Evolutionary conservation across 106 monocot species (phyloP).

Genomic region (Ottelia alismoides): DNA sequence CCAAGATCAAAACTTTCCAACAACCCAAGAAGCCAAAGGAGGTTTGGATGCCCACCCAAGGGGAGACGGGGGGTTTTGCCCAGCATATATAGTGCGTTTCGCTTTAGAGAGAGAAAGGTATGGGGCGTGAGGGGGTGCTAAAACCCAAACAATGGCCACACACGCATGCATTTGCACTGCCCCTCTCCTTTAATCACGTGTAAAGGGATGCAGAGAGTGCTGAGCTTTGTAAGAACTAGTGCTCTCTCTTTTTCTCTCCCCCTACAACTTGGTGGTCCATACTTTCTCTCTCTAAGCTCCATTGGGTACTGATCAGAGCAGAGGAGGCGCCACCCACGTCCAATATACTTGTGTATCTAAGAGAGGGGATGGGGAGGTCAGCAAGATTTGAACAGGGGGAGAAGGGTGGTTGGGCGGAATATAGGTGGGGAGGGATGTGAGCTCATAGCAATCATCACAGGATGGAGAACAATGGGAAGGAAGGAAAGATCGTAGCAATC

Average conservation of each 20-base stretch:
- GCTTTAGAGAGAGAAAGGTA: slow-evolving; percentile 1
- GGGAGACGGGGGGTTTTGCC: too few species aligned
- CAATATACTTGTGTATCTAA: too few species aligned
- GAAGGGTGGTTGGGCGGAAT: too few species aligned
- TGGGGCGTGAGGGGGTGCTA: slow-evolving; percentile 1
- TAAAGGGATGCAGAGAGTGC: neutral
- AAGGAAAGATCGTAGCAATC: too few species aligned
- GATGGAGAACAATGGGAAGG: too few species aligned
- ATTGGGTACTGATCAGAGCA: neutral
- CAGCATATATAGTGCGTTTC: too few species aligned
- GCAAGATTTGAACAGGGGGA: too few species aligned
- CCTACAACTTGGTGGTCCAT: neutral
- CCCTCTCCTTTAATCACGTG: slow-evolving; percentile 7
- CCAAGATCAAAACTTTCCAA: too few species aligned
- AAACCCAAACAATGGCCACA: slow-evolving; percentile 1
- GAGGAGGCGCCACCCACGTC: neutral
- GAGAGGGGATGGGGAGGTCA: too few species aligned
- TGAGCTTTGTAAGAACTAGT: too few species aligned
- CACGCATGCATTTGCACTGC: slow-evolving; percentile 9
- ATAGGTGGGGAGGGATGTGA: neutral
- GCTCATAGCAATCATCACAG: neutral
- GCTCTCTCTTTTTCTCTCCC: neutral
- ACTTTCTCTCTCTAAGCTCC: neutral
- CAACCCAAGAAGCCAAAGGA: too few species aligned
- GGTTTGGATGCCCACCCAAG: too few species aligned